Base-by-base conservation (phyloP, 75 land plant species). In the Larix kaempferi region DNA sequence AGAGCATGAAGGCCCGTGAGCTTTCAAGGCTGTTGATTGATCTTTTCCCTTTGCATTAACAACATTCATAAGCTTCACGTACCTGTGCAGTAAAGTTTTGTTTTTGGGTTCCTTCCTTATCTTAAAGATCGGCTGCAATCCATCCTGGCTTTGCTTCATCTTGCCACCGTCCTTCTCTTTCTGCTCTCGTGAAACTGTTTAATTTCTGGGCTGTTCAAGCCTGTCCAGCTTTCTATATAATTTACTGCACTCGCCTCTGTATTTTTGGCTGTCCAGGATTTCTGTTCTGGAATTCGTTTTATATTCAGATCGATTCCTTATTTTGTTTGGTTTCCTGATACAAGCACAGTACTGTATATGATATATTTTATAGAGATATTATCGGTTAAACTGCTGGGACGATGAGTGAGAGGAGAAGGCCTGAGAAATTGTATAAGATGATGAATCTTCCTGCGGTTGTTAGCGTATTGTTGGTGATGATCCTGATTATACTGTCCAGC, bases 161-260 rank as follows among this genome's bases (percentile, higher is more conserved):
- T 64, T 8, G 37, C 39, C 73, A 69, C 73, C 73, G 73, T 41
- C 73, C 25, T 10, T 69, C 35, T 21, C 52, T 69, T 13, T 21
- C 14, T 10, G 73, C 14, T 69, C 73, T 41, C 73, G 73, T 69
- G 73, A 69, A n/a, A 69, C 41, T 41, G 73, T 69, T 69, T 69
- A 69, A 69, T 69, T 39, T 41, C 73, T 69, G 12, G 22, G 19
- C 52, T 7, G 21, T 66, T 66, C 19, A 17, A 29, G 21, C 35
- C 21, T 29, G 41, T 29, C 8, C 49, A 44, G 1, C 2, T 49
- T 49, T 49, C 54, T 49, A 49, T 49, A 49, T 49, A 49, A 49
- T 49, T 49, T 49, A 49, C 54, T 49, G 12, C 54, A 49, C 54
- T 49, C 11, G 54, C 54, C 54, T 10, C 12, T 49, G 54, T 10